Evolutionary conservation across 345 rosid genomes (phyloP).

Genomic region (Kandelia obovata): DNA sequence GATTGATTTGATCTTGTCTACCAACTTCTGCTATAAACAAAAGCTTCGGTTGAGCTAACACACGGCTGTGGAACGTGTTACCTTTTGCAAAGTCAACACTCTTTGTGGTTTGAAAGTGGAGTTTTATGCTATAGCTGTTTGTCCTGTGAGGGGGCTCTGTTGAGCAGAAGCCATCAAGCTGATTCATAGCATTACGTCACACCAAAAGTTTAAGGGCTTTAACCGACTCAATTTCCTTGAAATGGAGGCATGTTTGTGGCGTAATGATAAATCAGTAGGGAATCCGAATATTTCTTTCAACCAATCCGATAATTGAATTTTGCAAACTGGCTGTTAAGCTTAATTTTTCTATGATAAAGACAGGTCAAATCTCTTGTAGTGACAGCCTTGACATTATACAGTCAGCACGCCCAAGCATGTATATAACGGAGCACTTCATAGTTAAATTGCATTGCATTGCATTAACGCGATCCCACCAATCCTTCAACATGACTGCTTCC

Average conservation of each 20-base stretch:
- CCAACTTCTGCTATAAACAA: background rate
- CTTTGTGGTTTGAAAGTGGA: background rate
- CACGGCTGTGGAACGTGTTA: background rate
- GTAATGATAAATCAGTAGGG: background rate
- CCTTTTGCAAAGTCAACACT: constrained; percentile 10
- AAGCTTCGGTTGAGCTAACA: background rate
- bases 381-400: background rate
- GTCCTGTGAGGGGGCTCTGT: background rate
- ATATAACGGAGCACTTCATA: background rate
- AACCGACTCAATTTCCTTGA: background rate
- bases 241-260: no score
- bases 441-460: no score
- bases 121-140: background rate
- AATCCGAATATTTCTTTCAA: background rate
- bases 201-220: background rate
- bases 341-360: background rate
- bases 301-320: background rate
- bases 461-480: background rate
- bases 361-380: background rate
- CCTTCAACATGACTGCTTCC: constrained; percentile 26
- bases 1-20: background rate
- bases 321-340: background rate
- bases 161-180: background rate
- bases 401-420: background rate
- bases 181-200: constrained; percentile 1